Conservation (phyloP, 768 basidiomycete species). For the Collybia nuda region DNA sequence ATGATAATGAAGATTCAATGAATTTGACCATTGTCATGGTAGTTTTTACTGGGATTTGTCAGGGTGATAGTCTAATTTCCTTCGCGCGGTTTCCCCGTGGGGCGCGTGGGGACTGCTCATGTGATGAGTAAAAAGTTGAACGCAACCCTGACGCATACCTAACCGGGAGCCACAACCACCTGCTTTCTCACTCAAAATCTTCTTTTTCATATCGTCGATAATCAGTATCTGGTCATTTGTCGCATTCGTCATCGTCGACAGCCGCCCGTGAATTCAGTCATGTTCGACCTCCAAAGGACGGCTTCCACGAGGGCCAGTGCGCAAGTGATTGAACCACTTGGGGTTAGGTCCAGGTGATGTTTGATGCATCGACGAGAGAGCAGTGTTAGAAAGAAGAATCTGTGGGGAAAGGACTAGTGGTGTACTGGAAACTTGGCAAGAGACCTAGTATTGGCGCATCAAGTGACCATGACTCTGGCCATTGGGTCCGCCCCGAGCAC, state of each 20-base stretch:
- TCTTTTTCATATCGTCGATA: neutral
- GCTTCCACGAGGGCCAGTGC: neutral
- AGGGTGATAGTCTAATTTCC: neutral
- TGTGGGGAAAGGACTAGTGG: neutral
- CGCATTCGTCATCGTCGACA: neutral
- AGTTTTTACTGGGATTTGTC: neutral
- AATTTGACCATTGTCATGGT: neutral
- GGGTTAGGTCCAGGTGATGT: neutral
- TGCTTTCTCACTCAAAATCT: neutral
- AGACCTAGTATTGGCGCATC: neutral
- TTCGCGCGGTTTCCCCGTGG: neutral
- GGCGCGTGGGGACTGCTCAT: neutral
- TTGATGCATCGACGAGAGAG: neutral
- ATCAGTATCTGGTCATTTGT: neutral
- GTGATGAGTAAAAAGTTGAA: neutral
- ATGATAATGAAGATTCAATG: neutral
- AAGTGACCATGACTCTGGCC: neutral
- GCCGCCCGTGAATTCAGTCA: neutral
- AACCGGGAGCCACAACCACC: neutral
- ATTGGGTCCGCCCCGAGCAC: neutral
- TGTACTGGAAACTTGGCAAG: neutral
- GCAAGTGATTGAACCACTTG: neutral
- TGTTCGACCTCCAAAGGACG: neutral
- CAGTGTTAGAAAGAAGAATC: neutral
- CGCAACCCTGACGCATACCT: neutral